Conservation (phyloP, 371 early-diverging fungal genomes). For the Zychaea mexicana region DNA sequence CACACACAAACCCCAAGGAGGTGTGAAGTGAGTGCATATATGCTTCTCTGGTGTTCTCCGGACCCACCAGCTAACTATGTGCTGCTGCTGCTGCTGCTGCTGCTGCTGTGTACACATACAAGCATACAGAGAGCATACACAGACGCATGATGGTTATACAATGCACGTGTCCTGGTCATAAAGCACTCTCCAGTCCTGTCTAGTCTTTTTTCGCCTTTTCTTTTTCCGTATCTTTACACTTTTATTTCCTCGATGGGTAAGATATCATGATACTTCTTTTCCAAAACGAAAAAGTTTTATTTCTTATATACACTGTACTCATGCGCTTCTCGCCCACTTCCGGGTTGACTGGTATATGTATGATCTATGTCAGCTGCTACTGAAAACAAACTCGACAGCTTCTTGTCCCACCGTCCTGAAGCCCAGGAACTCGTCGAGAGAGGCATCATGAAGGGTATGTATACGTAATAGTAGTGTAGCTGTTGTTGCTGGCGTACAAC, state of each 20-base stretch:
- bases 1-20: no score
- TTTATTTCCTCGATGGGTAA: background rate
- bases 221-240: background rate
- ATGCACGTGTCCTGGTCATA: conserved; percentile 1
- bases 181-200: conserved; percentile 1
- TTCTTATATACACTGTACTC: background rate
- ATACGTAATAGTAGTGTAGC: no score
- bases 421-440: conserved; percentile 72
- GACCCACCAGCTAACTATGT: no score
- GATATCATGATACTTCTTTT: background rate
- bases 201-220: background rate
- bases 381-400: conserved; percentile 45
- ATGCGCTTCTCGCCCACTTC: background rate
- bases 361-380: conserved; percentile 2
- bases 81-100: no score
- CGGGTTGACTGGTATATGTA: background rate
- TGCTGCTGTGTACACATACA: no score
- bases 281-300: background rate
- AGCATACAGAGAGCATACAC: background rate
- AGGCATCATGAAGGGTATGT: conserved; percentile 68
- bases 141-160: background rate
- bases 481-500: no score
- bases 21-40: no score
- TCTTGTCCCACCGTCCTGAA: conserved; percentile 62
- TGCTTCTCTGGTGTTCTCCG: no score